A percentile compares a stretch with the other conserved stretches of the same genome.
phyloP scores from a whole-genome alignment of 1,284 basidiomycete species.

The Ganoderma multipileum region DNA sequence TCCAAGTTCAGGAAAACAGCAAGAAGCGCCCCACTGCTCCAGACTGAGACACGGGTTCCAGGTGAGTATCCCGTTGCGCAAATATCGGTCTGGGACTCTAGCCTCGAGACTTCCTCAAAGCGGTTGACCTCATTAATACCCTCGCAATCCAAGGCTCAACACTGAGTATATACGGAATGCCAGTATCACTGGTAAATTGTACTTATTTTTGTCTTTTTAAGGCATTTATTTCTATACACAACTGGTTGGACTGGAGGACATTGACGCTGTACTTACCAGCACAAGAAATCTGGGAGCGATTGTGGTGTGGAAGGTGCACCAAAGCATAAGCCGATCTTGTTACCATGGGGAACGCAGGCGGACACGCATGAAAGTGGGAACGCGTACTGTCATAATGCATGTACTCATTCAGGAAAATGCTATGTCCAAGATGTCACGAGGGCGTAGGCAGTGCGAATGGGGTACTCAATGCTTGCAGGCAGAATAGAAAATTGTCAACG shows the following conservation, averaged over 20 bases:
- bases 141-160: not conserved
- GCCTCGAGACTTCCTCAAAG: not conserved
- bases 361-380: not conserved
- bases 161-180: not conserved
- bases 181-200: not conserved
- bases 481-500: not conserved
- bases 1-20: not conserved
- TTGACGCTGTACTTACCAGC: not conserved
- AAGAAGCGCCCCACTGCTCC: not conserved
- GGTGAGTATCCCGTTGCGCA: not conserved
- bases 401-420: not conserved
- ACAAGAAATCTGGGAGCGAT: not conserved
- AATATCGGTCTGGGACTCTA: not conserved
- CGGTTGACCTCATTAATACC: not conserved
- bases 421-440: not conserved
- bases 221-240: too few relatives aligned
- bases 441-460: not conserved
- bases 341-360: constrained; percentile 2
- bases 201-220: not conserved
- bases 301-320: not conserved
- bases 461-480: not conserved
- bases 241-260: not conserved
- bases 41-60: not conserved
- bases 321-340: not conserved
- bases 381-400: not conserved